phyloP scores from a whole-genome alignment of 2,329 filamentous ascomycete genomes.

The Aspergillus nomiae region DNA sequence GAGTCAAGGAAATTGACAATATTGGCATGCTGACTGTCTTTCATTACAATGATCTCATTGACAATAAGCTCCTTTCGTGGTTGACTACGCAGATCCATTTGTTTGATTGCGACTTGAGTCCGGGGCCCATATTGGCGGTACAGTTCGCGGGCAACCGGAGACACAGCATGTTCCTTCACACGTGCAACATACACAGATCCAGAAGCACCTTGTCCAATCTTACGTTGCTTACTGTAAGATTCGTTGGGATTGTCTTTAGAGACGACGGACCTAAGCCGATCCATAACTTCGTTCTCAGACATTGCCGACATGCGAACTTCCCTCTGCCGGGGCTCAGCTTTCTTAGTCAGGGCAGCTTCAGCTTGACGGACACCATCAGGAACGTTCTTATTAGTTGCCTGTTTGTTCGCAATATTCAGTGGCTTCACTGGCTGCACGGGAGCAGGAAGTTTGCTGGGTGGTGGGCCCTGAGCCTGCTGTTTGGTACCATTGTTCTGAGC shows the following conservation, averaged over 20 bases:
- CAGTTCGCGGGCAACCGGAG: slow-evolving; percentile 74
- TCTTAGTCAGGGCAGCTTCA: slow-evolving; percentile 83
- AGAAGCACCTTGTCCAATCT: slow-evolving; percentile 97
- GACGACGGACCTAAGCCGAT: slow-evolving; percentile 88
- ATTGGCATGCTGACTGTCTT: slow-evolving; percentile 96
- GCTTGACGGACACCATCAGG: slow-evolving; percentile 80
- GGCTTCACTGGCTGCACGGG: slow-evolving; percentile 68
- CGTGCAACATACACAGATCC: slow-evolving; percentile 98
- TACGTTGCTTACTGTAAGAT: slow-evolving; percentile 99
- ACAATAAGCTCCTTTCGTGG: slow-evolving; percentile 97
- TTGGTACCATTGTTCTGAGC: slow-evolving; percentile 49
- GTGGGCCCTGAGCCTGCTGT: slow-evolving; percentile 45
- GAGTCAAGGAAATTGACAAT: slow-evolving; percentile 99
- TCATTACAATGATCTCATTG: slow-evolving; percentile 99
- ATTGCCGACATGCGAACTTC: slow-evolving; percentile 98
- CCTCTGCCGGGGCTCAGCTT: slow-evolving; percentile 75
- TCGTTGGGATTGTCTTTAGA: slow-evolving; percentile 93
- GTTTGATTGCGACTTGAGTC: slow-evolving; percentile 96
- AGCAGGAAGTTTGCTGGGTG: slow-evolving; percentile 61
- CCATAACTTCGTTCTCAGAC: slow-evolving; percentile 97
- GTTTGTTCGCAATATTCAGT: slow-evolving; percentile 74
- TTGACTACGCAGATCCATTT: slow-evolving; percentile 98
- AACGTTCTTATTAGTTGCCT: slow-evolving; percentile 46
- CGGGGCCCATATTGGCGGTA: slow-evolving; percentile 76
- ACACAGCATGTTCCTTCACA: slow-evolving; percentile 84